Evolutionary conservation across 257 asterid genomes (phyloP), one percentile per base, ranked within the genome.

Genomic region (Ligustrum vulgare): DNA sequence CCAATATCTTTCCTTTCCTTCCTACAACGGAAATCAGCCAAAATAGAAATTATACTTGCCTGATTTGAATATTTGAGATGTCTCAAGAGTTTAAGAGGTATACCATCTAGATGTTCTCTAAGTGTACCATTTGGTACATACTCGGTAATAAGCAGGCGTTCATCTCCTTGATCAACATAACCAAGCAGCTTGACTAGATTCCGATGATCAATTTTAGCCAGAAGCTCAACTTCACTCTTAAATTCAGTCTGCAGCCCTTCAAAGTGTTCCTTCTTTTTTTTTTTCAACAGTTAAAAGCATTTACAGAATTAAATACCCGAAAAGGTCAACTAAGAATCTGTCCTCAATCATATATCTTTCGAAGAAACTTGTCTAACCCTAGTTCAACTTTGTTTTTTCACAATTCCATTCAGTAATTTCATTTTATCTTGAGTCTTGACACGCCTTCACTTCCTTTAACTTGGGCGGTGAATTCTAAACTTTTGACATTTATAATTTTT

Each of bases 91-190:
- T 71, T 16, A 75, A 74, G 81, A 68, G 81, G 54, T 58, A 82
- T 88, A 94, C 99, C 99, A 75, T 94, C 99, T 47, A 94, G 86
- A 84, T 93, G 96, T 76, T 95, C 99, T 85, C 99, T 87, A 51
- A 95, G 97, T 74, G 94, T 93, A 79, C 99, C 98, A 56, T 95
- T 95, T 36, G 98, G 89, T 47, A 95, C 97, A 77, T 82, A 95
- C 85, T 95, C 98, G 15, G 98, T 93, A 72, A 95, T 91, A 75
- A 95, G 84, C 72, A 95, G 84, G 69, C 97, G 97, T 35, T 95
- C 98, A 33, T 78, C 82, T 80, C 97, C 98, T 71, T 80, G 86
- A 77, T 95, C 99, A 78, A 95, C 80, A 75, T 89, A 95, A 76
- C 98, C 99, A 77, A 95, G 97, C 65, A 91, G 92, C 91, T 90